Evolutionary conservation across 2,329 filamentous ascomycete species (phyloP), one percentile per base, ranked within the genome.

Genomic region (Beauveria brongniartii): DNA sequence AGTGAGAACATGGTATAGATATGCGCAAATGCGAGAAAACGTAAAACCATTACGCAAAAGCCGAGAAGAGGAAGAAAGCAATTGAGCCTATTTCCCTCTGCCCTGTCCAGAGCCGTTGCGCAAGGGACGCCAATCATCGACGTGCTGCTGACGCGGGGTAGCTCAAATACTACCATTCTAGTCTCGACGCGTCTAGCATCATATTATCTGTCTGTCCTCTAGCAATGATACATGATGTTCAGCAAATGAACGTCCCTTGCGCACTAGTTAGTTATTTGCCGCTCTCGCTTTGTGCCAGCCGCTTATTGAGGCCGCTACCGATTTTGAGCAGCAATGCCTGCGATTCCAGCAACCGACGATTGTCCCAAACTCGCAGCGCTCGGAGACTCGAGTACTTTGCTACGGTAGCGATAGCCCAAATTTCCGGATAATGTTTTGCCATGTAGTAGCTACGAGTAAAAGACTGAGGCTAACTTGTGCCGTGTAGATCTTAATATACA

Each of bases 401-500:
- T 18, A 47, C n/a, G 16, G 60, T 60, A n/a, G 53, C 62, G 8
- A 58, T 22, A 10, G 55, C 63, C 74, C 30, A 22, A 66, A 12
- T 64, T 77, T 18, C 67, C 74, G 1, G 72, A 74, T 20, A 71
- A 73, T 62, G 71, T 76, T 55, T 65, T 69, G 16, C 72, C 75
- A 44, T 81, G 79, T 58, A 28, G 8, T 10, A 59, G 53, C 30
- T 57, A 65, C 18, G 63, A 60, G 9, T 66, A 69, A 48, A 50
- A 62, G 4, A 65, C 70, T 2, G 26, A 61, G 4, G 63, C 62
- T 4, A 63, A 67, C 48, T 26, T 69, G 12, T 67, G 66, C 28
- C 63, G 66, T 14, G 50, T 67, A 4, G 60, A 53, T n/a, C 41
- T 66, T n/a, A 20, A 47, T 12, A 64, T 72, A 2, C 61, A 66